A percentile compares a stretch with the other conserved stretches of the same genome.
phyloP scores from a whole-genome alignment of 139 green algal genomes.

The Chlamydomonas urium region DNA sequence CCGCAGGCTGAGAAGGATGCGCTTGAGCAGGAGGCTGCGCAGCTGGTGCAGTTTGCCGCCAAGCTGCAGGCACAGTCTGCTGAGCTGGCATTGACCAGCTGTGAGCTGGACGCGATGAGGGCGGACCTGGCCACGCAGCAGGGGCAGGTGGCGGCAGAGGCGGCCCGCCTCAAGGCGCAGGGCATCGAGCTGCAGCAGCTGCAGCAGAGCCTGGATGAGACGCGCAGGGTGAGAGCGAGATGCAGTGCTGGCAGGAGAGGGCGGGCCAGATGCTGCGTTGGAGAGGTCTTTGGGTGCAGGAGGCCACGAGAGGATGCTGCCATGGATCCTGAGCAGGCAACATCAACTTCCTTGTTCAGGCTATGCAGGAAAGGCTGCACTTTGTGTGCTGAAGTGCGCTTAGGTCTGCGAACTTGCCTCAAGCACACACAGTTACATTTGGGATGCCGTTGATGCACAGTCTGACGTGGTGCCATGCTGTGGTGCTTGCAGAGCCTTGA shows the following conservation, averaged over 20 bases:
- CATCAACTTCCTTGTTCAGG: too few relatives aligned
- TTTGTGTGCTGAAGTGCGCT: too few relatives aligned
- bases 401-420: too few relatives aligned
- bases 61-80: conserved; percentile 32
- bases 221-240: too few relatives aligned
- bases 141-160: conserved; percentile 16
- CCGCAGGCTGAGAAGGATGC: conserved; percentile 23
- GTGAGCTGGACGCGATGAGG: conserved; percentile 9
- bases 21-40: conserved; percentile 25
- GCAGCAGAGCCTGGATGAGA: conserved; percentile 3
- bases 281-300: too few relatives aligned
- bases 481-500: conserved; percentile 28
- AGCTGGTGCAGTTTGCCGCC: conserved; percentile 38
- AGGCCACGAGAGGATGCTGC: too few relatives aligned
- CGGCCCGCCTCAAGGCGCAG: background rate
- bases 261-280: too few relatives aligned
- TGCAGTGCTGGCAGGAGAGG: too few relatives aligned
- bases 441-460: too few relatives aligned
- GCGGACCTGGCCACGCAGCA: conserved; percentile 2
- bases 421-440: too few relatives aligned
- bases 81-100: conserved; percentile 24
- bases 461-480: background rate
- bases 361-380: too few relatives aligned
- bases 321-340: too few relatives aligned
- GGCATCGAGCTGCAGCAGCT: conserved; percentile 27